Conservation (phyloP, 2,329 filamentous ascomycete genomes). For the Magnaporthales sp. region DNA sequence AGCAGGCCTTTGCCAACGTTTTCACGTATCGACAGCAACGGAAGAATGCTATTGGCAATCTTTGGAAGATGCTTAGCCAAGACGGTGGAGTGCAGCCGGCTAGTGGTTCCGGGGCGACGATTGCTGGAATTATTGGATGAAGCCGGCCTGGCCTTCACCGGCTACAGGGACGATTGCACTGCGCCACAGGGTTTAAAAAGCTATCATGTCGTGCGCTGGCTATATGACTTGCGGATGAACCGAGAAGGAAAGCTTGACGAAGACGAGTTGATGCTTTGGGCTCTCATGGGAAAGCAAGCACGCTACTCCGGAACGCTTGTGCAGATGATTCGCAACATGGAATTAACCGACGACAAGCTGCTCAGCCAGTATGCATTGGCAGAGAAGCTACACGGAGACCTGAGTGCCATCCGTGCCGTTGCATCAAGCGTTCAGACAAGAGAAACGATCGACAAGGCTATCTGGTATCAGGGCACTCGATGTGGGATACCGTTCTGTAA, state of each 20-base stretch:
- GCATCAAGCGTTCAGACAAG: background rate
- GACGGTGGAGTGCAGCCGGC: background rate
- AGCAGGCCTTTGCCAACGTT: background rate
- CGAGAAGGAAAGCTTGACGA: background rate
- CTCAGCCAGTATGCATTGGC: background rate
- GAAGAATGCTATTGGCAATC: background rate
- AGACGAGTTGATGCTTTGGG: background rate
- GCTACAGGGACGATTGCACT: background rate
- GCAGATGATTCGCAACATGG: background rate
- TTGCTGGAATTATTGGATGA: background rate
- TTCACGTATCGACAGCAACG: background rate
- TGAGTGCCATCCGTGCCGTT: background rate
- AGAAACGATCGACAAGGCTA: background rate
- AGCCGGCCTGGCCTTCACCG: background rate
- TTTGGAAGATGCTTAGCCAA: background rate
- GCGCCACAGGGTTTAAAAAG: background rate
- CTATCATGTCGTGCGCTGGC: slow-evolving; percentile 2
- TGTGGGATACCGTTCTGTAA: background rate
- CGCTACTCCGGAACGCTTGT: background rate
- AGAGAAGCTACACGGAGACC: background rate
- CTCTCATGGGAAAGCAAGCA: background rate
- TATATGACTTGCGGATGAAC: background rate
- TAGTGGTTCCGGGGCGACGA: background rate
- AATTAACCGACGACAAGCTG: background rate
- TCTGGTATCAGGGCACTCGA: background rate